These are phyloP conservation scores for Martensiomyces pterosporus DNA, from an alignment of 192 early-diverging fungal species.

Conservation along the genomic window DNA sequence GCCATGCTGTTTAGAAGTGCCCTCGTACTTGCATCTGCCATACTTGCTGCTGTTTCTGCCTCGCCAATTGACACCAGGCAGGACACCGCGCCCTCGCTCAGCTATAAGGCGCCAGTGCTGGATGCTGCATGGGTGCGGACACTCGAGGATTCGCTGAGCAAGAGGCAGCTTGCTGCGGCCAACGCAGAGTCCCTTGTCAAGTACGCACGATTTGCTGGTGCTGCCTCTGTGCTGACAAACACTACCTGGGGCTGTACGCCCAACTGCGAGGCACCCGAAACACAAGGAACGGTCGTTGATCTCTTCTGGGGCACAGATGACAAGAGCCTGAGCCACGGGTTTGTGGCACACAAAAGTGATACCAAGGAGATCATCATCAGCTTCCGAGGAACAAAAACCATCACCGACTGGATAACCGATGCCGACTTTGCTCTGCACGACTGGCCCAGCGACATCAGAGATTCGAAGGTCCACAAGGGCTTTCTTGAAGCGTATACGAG, in stretches of 20 bases:
- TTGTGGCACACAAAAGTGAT: constrained; percentile 27
- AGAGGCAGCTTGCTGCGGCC: too few species aligned
- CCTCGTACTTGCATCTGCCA: too few species aligned
- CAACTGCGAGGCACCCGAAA: constrained; percentile 20
- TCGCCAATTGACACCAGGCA: too few species aligned
- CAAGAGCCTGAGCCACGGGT: constrained; percentile 36
- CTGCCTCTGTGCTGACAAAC: background rate
- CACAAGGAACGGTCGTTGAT: constrained; percentile 25
- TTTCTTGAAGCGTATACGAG: constrained; percentile 39
- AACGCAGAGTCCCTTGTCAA: too few species aligned
- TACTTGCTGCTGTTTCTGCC: too few species aligned
- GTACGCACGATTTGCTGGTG: background rate
- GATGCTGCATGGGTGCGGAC: too few species aligned
- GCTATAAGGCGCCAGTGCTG: too few species aligned
- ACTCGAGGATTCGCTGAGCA: too few species aligned
- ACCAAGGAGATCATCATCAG: constrained; percentile 27
- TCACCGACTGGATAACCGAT: constrained; percentile 39
- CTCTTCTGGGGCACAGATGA: constrained; percentile 40
- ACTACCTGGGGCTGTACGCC: constrained; percentile 21
- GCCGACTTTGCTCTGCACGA: constrained; percentile 40
- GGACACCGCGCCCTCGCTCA: too few species aligned
- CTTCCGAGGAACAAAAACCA: constrained; percentile 35
- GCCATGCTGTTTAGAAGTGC: too few species aligned
- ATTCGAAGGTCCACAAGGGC: constrained; percentile 47
- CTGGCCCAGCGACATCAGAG: constrained; percentile 37